Conservation (phyloP, 441 rosid genomes). For the Corymbia calophylla region DNA sequence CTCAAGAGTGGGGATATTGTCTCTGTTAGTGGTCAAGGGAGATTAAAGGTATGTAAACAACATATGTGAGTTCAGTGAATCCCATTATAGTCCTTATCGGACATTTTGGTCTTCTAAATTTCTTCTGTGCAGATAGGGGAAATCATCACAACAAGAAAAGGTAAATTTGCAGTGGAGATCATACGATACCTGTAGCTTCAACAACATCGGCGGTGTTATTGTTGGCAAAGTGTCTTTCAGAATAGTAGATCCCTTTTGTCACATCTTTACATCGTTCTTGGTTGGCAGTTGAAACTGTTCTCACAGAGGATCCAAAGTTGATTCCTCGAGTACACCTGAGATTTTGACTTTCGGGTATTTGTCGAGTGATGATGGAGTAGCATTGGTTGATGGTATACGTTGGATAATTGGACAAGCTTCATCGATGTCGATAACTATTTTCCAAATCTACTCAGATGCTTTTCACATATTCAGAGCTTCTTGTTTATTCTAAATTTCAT, state of each 20-base stretch:
- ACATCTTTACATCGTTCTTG: background rate
- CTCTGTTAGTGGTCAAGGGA: conserved; percentile 83
- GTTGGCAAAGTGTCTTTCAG: background rate
- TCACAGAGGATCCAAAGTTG: background rate
- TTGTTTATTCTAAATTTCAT: background rate
- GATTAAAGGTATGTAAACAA: conserved; percentile 49
- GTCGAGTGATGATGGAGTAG: background rate
- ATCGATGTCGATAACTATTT: background rate
- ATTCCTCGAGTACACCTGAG: background rate
- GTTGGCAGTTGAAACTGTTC: background rate
- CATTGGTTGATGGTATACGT: background rate
- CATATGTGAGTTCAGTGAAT: background rate
- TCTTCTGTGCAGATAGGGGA: conserved; percentile 58
- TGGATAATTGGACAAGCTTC: background rate
- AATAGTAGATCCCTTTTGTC: background rate
- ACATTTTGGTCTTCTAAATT: background rate
- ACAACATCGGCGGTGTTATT: background rate
- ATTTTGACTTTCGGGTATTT: background rate
- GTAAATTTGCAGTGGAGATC: conserved; percentile 77
- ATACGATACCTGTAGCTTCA: conserved; percentile 45
- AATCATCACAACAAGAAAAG: conserved; percentile 64
- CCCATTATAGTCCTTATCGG: background rate
- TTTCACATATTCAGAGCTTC: background rate
- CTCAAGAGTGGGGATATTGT: conserved; percentile 79
- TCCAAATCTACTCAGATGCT: background rate